These are phyloP conservation scores for Fomitopsis serialis DNA, from an alignment of 768 basidiomycete species.

Conservation along the genomic window DNA sequence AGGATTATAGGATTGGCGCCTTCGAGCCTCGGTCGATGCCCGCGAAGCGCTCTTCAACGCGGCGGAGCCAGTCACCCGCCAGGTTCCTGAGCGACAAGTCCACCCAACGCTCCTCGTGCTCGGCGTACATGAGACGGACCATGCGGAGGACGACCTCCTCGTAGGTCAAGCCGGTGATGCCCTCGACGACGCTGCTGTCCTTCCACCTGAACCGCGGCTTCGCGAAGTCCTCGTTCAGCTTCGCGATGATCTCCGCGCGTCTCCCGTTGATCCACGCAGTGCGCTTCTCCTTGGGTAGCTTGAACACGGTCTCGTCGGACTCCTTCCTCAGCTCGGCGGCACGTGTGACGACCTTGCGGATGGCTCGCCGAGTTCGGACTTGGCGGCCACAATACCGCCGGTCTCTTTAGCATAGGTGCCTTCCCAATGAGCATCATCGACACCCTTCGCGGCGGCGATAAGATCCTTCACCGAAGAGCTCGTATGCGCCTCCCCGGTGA, in stretches of 20 bases:
- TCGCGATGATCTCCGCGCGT: slow-evolving; percentile 82
- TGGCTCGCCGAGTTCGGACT: slow-evolving; percentile 96
- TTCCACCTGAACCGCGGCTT: slow-evolving; percentile 98
- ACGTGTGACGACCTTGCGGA: slow-evolving; percentile 97
- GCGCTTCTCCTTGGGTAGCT: slow-evolving; percentile 93
- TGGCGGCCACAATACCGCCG: slow-evolving; percentile 93
- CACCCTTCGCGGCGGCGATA: no score
- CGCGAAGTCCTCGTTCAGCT: slow-evolving; percentile 91
- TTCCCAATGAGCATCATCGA: slow-evolving; percentile 89
- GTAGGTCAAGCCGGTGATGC: slow-evolving; percentile 96
- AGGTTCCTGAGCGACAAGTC: slow-evolving; percentile 89
- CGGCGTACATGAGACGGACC: slow-evolving; percentile 91
- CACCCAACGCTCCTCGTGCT: slow-evolving; percentile 90
- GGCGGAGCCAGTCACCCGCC: slow-evolving; percentile 94
- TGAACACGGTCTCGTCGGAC: slow-evolving; percentile 96
- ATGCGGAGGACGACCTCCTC: slow-evolving; percentile 91
- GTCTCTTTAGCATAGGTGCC: slow-evolving; percentile 92
- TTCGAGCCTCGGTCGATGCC: no score
- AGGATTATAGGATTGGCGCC: no score
- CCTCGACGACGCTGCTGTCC: slow-evolving; percentile 84
- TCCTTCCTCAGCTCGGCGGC: slow-evolving; percentile 98
- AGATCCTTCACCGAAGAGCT: slow-evolving; percentile 93
- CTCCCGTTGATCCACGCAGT: slow-evolving; percentile 81
- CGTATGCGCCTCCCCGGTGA: slow-evolving; percentile 97
- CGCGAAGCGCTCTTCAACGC: slow-evolving; percentile 92